These are phyloP conservation scores for Entomophthora muscae DNA, from an alignment of 371 early-diverging fungal genomes.

Conservation along the genomic window DNA sequence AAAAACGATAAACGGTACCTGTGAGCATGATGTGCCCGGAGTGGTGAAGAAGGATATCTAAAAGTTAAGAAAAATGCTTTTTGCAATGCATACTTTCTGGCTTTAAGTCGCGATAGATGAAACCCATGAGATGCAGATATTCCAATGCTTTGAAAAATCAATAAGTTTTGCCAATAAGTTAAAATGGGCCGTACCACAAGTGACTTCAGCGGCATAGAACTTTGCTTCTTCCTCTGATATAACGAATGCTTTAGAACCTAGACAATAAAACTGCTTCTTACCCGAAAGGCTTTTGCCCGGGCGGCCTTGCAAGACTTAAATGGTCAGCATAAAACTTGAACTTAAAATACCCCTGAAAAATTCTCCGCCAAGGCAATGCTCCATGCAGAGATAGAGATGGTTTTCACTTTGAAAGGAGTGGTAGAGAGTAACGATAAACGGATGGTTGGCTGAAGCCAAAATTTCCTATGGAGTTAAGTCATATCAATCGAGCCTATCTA, in stretches of 20 bases:
- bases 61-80: neutral
- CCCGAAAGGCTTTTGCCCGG: slow-evolving; percentile 10
- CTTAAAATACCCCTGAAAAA: slow-evolving; percentile 62
- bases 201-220: slow-evolving; percentile 97
- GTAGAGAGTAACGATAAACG: slow-evolving; percentile 93
- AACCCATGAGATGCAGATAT: slow-evolving; percentile 90
- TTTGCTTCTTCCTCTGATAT: slow-evolving; percentile 64
- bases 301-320: slow-evolving; percentile 9
- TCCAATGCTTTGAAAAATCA: slow-evolving; percentile 59
- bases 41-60: slow-evolving; percentile 80
- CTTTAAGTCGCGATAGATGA: slow-evolving; percentile 96
- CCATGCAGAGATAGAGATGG: slow-evolving; percentile 92
- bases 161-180: neutral
- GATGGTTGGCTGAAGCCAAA: slow-evolving; percentile 78
- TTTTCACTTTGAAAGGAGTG: slow-evolving; percentile 91
- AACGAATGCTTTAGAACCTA: neutral
- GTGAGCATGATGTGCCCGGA: slow-evolving; percentile 94
- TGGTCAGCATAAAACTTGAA: neutral
- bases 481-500: neutral
- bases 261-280: neutral
- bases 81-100: slow-evolving; percentile 66
- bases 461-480: slow-evolving; percentile 34
- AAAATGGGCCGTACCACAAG: slow-evolving; percentile 18
- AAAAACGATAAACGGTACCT: slow-evolving; percentile 6
- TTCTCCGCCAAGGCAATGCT: slow-evolving; percentile 98